phyloP scores from a whole-genome alignment of 257 asterid genomes.

The Solanum neorickii region DNA sequence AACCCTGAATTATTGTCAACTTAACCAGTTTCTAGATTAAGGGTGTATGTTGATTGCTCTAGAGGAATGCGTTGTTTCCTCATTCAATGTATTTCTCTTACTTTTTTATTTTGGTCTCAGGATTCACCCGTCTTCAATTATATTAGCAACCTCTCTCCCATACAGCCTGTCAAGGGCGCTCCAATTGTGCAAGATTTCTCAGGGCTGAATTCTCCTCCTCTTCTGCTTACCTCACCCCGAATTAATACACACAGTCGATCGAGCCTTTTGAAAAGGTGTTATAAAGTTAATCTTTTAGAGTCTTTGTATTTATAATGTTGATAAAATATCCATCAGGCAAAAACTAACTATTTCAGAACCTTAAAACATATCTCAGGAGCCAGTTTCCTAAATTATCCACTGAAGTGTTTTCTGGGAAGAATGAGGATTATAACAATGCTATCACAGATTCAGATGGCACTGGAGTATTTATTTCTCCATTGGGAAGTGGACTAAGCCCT shows the following conservation, averaged over 20 bases:
- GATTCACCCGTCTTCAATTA: constrained; percentile 42
- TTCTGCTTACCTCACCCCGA: constrained; percentile 30
- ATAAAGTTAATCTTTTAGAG: background rate
- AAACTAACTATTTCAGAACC: background rate
- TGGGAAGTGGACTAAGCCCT: constrained; percentile 3
- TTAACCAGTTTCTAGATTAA: background rate
- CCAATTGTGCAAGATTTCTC: constrained; percentile 22
- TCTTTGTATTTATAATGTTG: background rate
- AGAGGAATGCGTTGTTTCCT: background rate
- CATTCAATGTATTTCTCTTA: background rate
- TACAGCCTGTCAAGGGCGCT: constrained; percentile 22
- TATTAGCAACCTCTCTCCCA: constrained; percentile 45
- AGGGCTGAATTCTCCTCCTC: constrained; percentile 39
- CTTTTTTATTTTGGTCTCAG: constrained; percentile 23
- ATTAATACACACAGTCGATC: constrained; percentile 13
- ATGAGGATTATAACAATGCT: constrained; percentile 9
- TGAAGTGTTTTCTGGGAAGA: constrained; percentile 13
- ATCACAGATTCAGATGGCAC: constrained; percentile 6
- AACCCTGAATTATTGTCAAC: background rate
- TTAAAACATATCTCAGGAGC: constrained; percentile 21
- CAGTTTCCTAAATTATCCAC: constrained; percentile 8
- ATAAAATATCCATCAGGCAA: background rate
- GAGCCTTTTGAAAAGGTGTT: constrained; percentile 21
- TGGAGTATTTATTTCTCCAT: constrained; percentile 3
- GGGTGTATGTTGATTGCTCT: background rate